These are phyloP conservation scores for Ganoderma boninense DNA, from an alignment of 1,284 basidiomycete species.

Conservation along the genomic window DNA sequence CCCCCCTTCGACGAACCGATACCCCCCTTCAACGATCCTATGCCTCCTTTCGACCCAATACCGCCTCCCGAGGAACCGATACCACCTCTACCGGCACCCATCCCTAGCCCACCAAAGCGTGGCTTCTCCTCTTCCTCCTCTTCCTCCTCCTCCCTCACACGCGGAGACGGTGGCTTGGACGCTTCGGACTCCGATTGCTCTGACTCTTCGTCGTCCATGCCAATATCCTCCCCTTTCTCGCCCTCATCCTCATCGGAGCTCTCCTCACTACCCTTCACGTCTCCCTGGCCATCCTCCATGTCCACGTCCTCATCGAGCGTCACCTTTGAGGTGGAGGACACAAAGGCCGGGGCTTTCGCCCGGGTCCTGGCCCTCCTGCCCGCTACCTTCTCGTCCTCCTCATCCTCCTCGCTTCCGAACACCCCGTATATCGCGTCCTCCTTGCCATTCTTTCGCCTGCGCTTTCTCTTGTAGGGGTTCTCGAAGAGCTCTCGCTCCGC, in stretches of 20 bases:
- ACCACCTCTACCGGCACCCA: slow-evolving; percentile 41
- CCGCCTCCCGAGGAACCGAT: too few species aligned
- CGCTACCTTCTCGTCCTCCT: slow-evolving; percentile 45
- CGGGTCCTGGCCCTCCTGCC: slow-evolving; percentile 59
- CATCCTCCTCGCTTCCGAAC: slow-evolving; percentile 79
- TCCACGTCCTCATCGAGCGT: slow-evolving; percentile 43
- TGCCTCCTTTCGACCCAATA: too few species aligned
- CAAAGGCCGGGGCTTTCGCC: slow-evolving; percentile 86
- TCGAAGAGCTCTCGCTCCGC: slow-evolving; percentile 85
- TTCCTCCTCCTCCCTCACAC: slow-evolving; percentile 53
- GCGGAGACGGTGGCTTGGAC: slow-evolving; percentile 61
- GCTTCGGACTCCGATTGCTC: slow-evolving; percentile 45
- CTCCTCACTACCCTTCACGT: slow-evolving; percentile 38
- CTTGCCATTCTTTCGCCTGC: slow-evolving; percentile 70
- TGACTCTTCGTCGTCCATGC: slow-evolving; percentile 9
- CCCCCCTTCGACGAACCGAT: slow-evolving; percentile 50
- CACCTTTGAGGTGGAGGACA: slow-evolving; percentile 62
- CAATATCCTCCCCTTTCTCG: slow-evolving; percentile 44
- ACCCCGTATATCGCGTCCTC: slow-evolving; percentile 86
- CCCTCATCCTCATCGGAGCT: slow-evolving; percentile 39
- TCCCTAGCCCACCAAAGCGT: slow-evolving; percentile 56
- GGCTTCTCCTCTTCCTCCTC: slow-evolving; percentile 48
- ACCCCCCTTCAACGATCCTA: slow-evolving; percentile 54
- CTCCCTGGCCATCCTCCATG: slow-evolving; percentile 30
- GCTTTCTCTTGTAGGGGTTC: slow-evolving; percentile 79